Conservation (phyloP, 2,329 filamentous ascomycete genomes). For the Aspergillus eucalypticola region DNA sequence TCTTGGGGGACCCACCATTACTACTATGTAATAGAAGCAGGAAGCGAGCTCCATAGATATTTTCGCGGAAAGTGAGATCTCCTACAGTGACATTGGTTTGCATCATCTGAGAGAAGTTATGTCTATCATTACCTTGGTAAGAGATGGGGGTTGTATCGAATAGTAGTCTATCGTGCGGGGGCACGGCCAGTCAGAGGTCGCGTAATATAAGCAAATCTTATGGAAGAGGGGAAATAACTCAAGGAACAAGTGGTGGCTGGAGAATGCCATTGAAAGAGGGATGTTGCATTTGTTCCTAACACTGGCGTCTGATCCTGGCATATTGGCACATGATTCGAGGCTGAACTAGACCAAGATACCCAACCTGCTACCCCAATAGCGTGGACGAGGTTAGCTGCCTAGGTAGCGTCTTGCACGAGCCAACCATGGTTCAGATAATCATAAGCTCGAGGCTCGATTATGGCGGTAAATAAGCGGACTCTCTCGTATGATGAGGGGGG, state of each 20-base stretch:
- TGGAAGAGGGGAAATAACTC: background rate
- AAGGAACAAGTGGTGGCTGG: background rate
- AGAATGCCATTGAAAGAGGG: background rate
- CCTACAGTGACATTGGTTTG: background rate
- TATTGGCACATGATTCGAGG: background rate
- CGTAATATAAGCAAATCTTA: background rate
- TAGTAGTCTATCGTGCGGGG: background rate
- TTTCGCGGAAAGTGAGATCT: background rate
- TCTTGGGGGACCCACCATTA: too few relatives aligned
- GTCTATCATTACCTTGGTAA: background rate
- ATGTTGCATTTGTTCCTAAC: background rate
- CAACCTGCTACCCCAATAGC: background rate
- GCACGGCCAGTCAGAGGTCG: background rate
- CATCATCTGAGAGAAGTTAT: background rate
- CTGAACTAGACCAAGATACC: background rate
- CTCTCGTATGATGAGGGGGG: background rate
- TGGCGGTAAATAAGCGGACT: background rate
- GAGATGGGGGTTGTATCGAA: background rate
- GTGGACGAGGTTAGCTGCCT: background rate
- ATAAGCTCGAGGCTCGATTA: background rate
- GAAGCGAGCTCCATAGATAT: background rate
- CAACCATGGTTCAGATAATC: background rate
- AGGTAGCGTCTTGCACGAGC: background rate
- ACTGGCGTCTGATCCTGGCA: background rate
- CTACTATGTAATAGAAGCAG: background rate